Evolutionary conservation across 106 monocot genomes (phyloP).

Genomic region (Platanthera zijinensis): DNA sequence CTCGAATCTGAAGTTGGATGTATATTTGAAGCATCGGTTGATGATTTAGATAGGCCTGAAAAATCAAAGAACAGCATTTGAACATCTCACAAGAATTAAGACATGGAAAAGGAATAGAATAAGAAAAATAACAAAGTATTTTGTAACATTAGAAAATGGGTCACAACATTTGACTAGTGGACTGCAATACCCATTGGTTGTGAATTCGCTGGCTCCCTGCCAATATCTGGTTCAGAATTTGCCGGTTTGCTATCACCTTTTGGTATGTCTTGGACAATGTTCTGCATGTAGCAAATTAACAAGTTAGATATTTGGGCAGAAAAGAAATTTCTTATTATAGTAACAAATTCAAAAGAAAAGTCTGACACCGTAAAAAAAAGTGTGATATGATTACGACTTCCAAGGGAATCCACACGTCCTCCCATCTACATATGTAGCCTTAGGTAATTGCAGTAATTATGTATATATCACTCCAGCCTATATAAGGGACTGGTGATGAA

Average conservation of each 20-base stretch:
- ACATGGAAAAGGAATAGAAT: neutral
- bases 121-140: neutral
- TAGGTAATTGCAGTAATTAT: too few relatives aligned
- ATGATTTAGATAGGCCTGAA: neutral
- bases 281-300: neutral
- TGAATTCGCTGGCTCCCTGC: neutral
- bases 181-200: neutral
- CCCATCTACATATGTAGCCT: too few relatives aligned
- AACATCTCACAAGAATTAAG: neutral
- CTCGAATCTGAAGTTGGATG: neutral
- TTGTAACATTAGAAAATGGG: neutral
- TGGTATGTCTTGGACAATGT: neutral
- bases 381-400: too few relatives aligned
- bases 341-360: neutral
- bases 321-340: neutral
- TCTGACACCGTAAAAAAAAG: too few relatives aligned
- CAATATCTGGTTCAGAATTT: neutral
- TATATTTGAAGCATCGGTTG: neutral
- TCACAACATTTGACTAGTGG: neutral
- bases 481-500: too few relatives aligned
- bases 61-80: neutral
- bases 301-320: neutral
- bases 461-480: too few relatives aligned
- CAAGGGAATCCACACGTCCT: too few relatives aligned
- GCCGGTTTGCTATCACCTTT: neutral